phyloP scores from a whole-genome alignment of 78 protist genomes.

The Anaeramoeba flamelloides region DNA sequence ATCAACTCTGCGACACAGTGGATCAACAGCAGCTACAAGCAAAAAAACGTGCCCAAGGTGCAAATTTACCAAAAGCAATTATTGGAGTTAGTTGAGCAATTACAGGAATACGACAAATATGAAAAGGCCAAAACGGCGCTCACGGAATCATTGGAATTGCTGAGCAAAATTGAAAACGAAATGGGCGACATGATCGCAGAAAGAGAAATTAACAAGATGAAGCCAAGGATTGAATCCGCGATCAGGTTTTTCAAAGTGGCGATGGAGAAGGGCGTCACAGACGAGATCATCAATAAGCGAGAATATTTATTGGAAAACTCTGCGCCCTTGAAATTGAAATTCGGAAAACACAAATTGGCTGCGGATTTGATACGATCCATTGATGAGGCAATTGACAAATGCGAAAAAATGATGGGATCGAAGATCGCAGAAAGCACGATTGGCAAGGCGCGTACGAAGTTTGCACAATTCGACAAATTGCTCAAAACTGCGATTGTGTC shows the following conservation, averaged over 20 bases:
- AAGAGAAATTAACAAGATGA: neutral
- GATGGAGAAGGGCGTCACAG: neutral
- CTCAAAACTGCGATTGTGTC: neutral
- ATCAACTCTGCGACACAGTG: neutral
- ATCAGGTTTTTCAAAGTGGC: neutral
- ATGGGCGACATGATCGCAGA: neutral
- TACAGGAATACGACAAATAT: neutral
- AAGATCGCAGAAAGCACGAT: neutral
- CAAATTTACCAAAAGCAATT: neutral
- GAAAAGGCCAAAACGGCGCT: neutral
- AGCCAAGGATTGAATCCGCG: neutral
- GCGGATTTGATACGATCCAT: neutral
- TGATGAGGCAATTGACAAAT: neutral
- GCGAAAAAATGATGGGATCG: neutral
- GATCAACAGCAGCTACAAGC: neutral
- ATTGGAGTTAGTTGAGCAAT: neutral
- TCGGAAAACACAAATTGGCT: neutral
- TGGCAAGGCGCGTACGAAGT: neutral
- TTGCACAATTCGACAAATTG: neutral
- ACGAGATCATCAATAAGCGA: neutral
- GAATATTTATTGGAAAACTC: neutral
- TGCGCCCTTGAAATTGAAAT: neutral
- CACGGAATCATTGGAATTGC: neutral
- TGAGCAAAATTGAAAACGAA: neutral
- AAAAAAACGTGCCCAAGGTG: neutral